These are phyloP conservation scores for Trichoderma sp. DNA, from an alignment of 2,329 filamentous ascomycete species.

Conservation along the genomic window DNA sequence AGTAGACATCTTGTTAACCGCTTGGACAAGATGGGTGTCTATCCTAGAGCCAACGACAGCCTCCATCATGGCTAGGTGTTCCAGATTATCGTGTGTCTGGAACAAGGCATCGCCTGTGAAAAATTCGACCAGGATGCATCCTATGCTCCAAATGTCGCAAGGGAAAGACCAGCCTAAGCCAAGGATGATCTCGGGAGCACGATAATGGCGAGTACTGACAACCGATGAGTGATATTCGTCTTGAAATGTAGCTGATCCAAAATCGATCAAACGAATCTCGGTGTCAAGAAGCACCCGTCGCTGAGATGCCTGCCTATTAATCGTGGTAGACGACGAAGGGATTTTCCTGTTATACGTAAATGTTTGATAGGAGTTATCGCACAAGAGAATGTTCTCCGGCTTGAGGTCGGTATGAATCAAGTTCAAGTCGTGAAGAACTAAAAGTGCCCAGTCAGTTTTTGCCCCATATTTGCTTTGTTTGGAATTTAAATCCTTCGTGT, in stretches of 20 bases:
- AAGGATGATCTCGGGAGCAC: slow-evolving; percentile 70
- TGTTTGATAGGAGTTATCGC: slow-evolving; percentile 65
- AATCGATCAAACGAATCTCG: slow-evolving; percentile 70
- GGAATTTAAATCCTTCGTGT: not conserved
- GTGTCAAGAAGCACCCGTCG: slow-evolving; percentile 66
- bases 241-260: slow-evolving; percentile 71
- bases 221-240: slow-evolving; percentile 73
- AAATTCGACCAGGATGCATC: slow-evolving; percentile 71
- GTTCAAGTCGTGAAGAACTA: slow-evolving; percentile 94
- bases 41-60: slow-evolving; percentile 63
- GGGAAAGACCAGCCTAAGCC: slow-evolving; percentile 71
- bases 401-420: slow-evolving; percentile 88
- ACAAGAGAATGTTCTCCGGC: slow-evolving; percentile 69
- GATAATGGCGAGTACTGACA: slow-evolving; percentile 69
- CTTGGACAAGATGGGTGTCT: slow-evolving; percentile 57
- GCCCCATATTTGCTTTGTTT: not conserved
- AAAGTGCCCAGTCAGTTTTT: not conserved
- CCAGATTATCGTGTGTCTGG: slow-evolving; percentile 71
- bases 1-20: slow-evolving; percentile 52
- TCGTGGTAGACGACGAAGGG: slow-evolving; percentile 64
- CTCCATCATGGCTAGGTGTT: slow-evolving; percentile 77
- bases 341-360: slow-evolving; percentile 72
- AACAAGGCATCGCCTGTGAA: slow-evolving; percentile 71
- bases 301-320: slow-evolving; percentile 62
- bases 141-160: slow-evolving; percentile 74